Percentiles rank a stretch among this genome's conserved stretches.
Conservation (phyloP, 2,329 filamentous ascomycete species). For the Talaromyces sp. region DNA sequence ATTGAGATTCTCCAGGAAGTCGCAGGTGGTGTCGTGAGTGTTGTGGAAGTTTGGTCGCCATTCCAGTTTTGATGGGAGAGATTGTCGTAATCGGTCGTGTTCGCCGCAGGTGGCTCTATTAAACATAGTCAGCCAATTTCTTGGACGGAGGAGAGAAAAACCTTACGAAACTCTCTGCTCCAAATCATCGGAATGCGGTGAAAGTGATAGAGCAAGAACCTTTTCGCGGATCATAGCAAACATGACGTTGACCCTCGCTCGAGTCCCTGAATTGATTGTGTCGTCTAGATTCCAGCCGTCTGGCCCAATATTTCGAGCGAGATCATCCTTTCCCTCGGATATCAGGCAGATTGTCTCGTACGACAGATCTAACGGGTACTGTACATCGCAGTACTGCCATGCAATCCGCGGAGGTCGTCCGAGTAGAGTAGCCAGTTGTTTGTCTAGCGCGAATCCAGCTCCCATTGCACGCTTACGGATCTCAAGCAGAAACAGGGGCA, state of each 20-base stretch:
- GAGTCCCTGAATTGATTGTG: constrained; percentile 6
- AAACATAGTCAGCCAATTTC: background rate
- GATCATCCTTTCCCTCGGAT: constrained; percentile 11
- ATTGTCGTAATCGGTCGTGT: constrained; percentile 4
- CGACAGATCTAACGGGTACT: constrained; percentile 19
- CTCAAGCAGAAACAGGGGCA: constrained; percentile 33
- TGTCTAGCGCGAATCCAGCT: constrained; percentile 41
- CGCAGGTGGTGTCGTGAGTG: constrained; percentile 12
- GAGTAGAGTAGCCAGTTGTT: constrained; percentile 43
- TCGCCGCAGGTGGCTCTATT: constrained; percentile 7
- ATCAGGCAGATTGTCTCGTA: constrained; percentile 19
- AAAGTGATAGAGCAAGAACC: constrained; percentile 11
- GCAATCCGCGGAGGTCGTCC: constrained; percentile 43
- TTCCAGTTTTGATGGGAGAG: constrained; percentile 8
- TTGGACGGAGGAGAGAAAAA: no score
- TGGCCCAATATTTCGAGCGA: constrained; percentile 14
- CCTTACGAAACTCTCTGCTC: constrained; percentile 11
- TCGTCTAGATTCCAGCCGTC: constrained; percentile 23
- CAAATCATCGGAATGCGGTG: constrained; percentile 10
- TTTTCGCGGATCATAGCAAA: constrained; percentile 9
- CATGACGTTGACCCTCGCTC: constrained; percentile 13
- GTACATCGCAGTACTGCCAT: constrained; percentile 31
- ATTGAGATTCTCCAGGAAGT: constrained; percentile 19
- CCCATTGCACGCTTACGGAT: constrained; percentile 36
- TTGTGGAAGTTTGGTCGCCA: constrained; percentile 5